Percentiles rank a stretch among this genome's conserved stretches.
These are phyloP conservation scores for Debaryomycetaceae sp. DNA, from an alignment of 1,139 yeast species.

Conservation along the genomic window DNA sequence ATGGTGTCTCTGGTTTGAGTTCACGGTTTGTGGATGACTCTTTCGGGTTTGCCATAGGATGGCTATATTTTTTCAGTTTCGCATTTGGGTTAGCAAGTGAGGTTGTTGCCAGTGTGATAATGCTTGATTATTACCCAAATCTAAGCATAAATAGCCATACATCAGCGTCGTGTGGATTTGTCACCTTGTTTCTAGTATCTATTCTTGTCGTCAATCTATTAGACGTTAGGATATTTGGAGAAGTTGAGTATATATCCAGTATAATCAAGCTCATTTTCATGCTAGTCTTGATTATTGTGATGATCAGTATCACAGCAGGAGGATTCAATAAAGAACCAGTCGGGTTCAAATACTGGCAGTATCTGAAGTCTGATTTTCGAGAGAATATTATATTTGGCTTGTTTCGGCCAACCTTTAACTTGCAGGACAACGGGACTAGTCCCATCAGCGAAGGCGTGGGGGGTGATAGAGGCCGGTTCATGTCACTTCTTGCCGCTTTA, in stretches of 20 bases:
- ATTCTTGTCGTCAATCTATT: slow-evolving; percentile 53
- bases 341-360: slow-evolving; percentile 69
- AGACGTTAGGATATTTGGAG: slow-evolving; percentile 73
- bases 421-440: slow-evolving; percentile 50
- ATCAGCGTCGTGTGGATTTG: slow-evolving; percentile 61
- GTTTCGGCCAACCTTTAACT: slow-evolving; percentile 67
- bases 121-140: slow-evolving; percentile 62
- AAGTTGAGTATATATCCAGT: slow-evolving; percentile 64
- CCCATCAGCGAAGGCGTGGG: slow-evolving; percentile 47
- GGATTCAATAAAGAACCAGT: slow-evolving; percentile 45
- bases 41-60: slow-evolving; percentile 78
- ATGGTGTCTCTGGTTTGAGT: slow-evolving; percentile 73
- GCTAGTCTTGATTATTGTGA: slow-evolving; percentile 54
- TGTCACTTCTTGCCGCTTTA: slow-evolving; percentile 62
- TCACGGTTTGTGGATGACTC: slow-evolving; percentile 83
- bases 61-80: slow-evolving; percentile 74
- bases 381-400: slow-evolving; percentile 60
- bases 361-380: slow-evolving; percentile 45
- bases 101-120: slow-evolving; percentile 72
- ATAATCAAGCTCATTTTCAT: slow-evolving; percentile 56
- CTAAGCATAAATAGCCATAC: slow-evolving; percentile 46
- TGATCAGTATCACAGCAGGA: slow-evolving; percentile 59
- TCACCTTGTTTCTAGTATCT: slow-evolving; percentile 53
- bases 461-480: slow-evolving; percentile 61
- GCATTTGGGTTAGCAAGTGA: slow-evolving; percentile 76